Evolutionary conservation across 257 asterid genomes (phyloP).

Genomic region (Nicotiana paniculata): DNA sequence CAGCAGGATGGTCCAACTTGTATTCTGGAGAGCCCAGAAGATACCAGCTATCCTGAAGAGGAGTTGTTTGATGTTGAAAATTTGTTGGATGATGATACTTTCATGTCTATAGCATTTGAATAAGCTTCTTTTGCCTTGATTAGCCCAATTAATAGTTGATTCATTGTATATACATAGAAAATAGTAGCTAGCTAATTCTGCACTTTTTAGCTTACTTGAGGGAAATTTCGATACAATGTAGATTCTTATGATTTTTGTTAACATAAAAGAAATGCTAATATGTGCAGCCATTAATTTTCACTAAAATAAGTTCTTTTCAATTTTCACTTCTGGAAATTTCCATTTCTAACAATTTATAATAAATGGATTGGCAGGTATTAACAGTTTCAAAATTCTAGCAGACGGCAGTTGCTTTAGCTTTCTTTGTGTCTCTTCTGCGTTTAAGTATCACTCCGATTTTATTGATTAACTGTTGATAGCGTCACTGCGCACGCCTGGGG

Average conservation of each 20-base stretch:
- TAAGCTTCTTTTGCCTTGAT: constrained; percentile 24
- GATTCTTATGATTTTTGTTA: not conserved
- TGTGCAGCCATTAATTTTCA: not conserved
- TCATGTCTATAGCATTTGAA: constrained; percentile 70
- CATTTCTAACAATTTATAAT: not conserved
- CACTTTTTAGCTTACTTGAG: not conserved
- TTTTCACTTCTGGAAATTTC: not conserved
- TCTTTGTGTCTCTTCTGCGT: not conserved
- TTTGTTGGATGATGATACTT: constrained; percentile 69
- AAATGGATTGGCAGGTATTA: not conserved
- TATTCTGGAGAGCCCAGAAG: constrained; percentile 30
- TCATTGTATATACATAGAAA: constrained; percentile 3
- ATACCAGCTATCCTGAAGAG: constrained; percentile 42
- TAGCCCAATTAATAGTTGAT: not conserved
- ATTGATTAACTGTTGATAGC: not conserved
- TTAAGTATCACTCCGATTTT: not conserved
- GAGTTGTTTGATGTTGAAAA: constrained; percentile 60
- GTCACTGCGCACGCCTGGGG: not conserved
- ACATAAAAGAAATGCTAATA: constrained; percentile 3
- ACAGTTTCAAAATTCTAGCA: not conserved
- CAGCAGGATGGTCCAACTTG: constrained; percentile 45
- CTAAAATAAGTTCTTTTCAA: not conserved
- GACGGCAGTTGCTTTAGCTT: not conserved
- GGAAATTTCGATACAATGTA: not conserved
- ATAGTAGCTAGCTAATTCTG: not conserved